Evolutionary conservation across 148 eudicot species (phyloP), one percentile per base, ranked within the genome.

Genomic region (Diospyros kaki): DNA sequence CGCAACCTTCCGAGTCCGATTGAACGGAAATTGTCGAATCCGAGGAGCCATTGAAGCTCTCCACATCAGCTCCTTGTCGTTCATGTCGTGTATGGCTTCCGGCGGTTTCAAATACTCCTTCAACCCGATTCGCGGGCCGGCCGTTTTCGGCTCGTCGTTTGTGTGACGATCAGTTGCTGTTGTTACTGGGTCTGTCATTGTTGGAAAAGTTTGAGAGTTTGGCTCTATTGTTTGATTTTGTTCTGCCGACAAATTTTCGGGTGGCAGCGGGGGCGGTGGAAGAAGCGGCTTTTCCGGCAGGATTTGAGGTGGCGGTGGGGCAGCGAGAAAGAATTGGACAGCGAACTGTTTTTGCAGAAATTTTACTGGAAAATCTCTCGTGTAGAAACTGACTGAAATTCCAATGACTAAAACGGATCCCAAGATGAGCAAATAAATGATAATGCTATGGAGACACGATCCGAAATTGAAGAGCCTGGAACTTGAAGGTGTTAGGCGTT

Each of bases 1-100:
- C 1, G 98, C 98, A 63, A 93, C 83, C 76, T 90, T 93, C 4
- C 84, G 85, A 0, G 73, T 78, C 4, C 50, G 40, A 52, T 75
- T 18, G 14, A 77, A 76, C 60, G 82, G 82, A 15, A 8, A 64
- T 5, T 74, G 53, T 18, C n/a, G 10, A 4, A 55, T 70, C 28
- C 61, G 61, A 3, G 88, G 85, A 42, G 55, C 84, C 88, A 80
- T 82, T 15, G 92, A 86, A 42, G 94, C 97, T 69, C 84, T 82
- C 84, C 83, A 28, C 6, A 88, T 58, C 41, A 92, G 66, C 70
- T 87, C 97, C 1, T 83, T 77, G 9, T 92, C 97, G 0, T 78
- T 79, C 68, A 64, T 79, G 28, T 72, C 75, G 60, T 79, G 81
- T 76, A 28, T 68, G 6, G 18, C 67, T 0, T 15, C 12, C 5